phyloP scores from a whole-genome alignment of 2,329 filamentous ascomycete genomes.

The Sclerotinia subarctica region DNA sequence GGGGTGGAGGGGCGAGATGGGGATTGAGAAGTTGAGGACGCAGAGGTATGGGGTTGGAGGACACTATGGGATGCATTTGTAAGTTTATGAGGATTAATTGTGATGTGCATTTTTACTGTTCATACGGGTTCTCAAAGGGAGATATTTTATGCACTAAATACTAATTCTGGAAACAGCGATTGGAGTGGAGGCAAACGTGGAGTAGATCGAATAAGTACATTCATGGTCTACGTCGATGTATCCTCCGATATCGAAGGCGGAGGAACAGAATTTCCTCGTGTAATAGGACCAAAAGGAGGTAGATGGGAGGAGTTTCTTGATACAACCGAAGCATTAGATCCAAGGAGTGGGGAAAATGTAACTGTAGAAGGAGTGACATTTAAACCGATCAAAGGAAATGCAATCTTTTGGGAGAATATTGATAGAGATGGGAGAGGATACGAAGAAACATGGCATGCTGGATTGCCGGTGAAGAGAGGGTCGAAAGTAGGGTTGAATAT shows the following conservation, averaged over 20 bases:
- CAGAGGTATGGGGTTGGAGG: conserved; percentile 59
- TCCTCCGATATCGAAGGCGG: conserved; percentile 48
- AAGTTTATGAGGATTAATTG: background rate
- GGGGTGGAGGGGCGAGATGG: conserved; percentile 56
- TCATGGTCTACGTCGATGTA: conserved; percentile 58
- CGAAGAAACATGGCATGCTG: conserved; percentile 59
- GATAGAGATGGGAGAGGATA: conserved; percentile 53
- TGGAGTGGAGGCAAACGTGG: conserved; percentile 47
- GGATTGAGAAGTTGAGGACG: conserved; percentile 59
- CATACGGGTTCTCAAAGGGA: too few relatives aligned
- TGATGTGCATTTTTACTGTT: too few relatives aligned
- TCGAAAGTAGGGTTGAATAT: conserved; percentile 61
- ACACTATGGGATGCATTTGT: conserved; percentile 45
- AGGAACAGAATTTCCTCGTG: conserved; percentile 57
- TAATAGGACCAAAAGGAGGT: conserved; percentile 41
- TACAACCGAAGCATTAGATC: conserved; percentile 41
- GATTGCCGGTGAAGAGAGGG: conserved; percentile 53
- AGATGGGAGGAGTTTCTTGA: conserved; percentile 58
- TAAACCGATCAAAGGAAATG: conserved; percentile 55
- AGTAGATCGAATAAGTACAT: conserved; percentile 50
- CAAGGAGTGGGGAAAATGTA: conserved; percentile 27
- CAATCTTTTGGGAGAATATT: conserved; percentile 62
- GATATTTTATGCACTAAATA: too few relatives aligned
- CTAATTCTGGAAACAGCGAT: too few relatives aligned
- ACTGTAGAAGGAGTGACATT: conserved; percentile 50